Percentiles rank a stretch among this genome's conserved stretches.
Conservation (phyloP, 768 basidiomycete species). For the Pisolithus orientalis region DNA sequence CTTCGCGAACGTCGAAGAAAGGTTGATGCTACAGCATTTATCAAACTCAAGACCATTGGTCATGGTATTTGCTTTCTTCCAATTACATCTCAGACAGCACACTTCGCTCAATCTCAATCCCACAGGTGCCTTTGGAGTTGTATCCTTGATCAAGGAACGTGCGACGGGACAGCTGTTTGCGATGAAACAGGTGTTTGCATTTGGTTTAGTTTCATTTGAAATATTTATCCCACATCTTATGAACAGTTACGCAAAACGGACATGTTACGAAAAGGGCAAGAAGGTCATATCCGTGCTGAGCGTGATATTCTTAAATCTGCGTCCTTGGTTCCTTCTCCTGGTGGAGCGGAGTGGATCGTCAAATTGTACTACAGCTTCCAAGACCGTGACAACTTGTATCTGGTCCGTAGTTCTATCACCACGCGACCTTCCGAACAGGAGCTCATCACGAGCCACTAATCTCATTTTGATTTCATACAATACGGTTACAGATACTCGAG, state of each 20-base stretch:
- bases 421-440: constrained; percentile 18
- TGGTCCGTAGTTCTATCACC: constrained; percentile 52
- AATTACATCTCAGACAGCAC: constrained; percentile 17
- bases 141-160: constrained; percentile 83
- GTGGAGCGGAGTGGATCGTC: constrained; percentile 89
- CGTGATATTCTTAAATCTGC: constrained; percentile 91
- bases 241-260: constrained; percentile 76
- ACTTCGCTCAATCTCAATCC: constrained; percentile 22
- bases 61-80: constrained; percentile 54
- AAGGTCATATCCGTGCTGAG: constrained; percentile 95
- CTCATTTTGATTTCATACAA: constrained; percentile 54
- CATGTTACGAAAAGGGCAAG: constrained; percentile 95
- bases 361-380: constrained; percentile 91
- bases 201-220: constrained; percentile 22
- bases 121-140: constrained; percentile 91
- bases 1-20: constrained; percentile 78
- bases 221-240: constrained; percentile 21
- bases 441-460: constrained; percentile 29
- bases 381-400: constrained; percentile 91
- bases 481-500: constrained; percentile 65
- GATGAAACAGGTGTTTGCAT: constrained; percentile 82
- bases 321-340: constrained; percentile 67
- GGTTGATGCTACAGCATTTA: constrained; percentile 80
- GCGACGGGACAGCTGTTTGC: constrained; percentile 78
- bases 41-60: constrained; percentile 89